phyloP scores from a whole-genome alignment of 1,284 basidiomycete species.

The Marasmius sp. region DNA sequence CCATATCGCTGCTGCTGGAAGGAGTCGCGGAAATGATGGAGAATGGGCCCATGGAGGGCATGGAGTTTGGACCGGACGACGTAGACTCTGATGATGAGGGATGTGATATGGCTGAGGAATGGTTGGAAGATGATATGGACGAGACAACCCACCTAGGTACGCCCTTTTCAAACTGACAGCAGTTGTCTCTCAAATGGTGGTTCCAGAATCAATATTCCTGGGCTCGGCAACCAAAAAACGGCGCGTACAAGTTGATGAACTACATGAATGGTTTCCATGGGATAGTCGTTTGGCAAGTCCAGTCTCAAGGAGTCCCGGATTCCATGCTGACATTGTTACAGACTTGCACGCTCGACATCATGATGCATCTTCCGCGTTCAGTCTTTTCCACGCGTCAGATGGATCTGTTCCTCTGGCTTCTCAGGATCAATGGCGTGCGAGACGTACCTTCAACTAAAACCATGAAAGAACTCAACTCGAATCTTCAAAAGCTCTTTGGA shows the following conservation, averaged over 20 bases:
- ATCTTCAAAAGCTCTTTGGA: constrained; percentile 30
- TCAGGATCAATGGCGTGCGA: constrained; percentile 26
- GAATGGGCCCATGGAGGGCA: too few species aligned
- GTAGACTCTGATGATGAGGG: too few species aligned
- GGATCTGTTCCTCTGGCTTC: constrained; percentile 32
- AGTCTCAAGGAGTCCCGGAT: background rate
- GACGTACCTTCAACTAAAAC: constrained; percentile 28
- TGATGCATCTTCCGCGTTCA: constrained; percentile 35
- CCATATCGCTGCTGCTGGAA: too few species aligned
- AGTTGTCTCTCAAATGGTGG: too few species aligned
- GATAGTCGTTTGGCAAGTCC: background rate
- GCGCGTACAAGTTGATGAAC: background rate
- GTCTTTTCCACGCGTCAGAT: constrained; percentile 32
- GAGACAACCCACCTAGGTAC: too few species aligned
- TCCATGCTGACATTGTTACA: constrained; percentile 7
- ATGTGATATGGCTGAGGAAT: too few species aligned
- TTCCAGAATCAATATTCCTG: background rate
- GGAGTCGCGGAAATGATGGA: too few species aligned
- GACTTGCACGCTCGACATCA: constrained; percentile 33
- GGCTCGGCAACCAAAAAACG: background rate
- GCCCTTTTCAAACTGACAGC: too few species aligned
- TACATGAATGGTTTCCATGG: background rate
- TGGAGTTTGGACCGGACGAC: too few species aligned
- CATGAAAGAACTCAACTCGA: constrained; percentile 24
- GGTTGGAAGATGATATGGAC: too few species aligned